phyloP scores from a whole-genome alignment of 768 basidiomycete genomes.

The Saitozyma sp. region DNA sequence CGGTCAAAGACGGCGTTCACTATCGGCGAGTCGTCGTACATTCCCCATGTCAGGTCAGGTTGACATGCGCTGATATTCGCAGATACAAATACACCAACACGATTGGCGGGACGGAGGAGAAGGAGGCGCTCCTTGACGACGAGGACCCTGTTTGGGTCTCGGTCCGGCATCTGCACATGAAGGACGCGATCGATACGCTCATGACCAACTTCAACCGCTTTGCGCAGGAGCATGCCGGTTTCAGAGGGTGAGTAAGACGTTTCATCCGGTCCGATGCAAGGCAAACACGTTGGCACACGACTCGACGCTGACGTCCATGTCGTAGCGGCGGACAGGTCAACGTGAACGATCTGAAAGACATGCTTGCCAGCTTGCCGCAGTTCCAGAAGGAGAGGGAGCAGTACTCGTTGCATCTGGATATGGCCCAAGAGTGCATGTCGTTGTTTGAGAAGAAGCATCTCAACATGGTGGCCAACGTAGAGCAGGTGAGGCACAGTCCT shows the following conservation, averaged over 20 bases:
- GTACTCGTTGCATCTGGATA: constrained; percentile 94
- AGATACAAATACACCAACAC: constrained; percentile 95
- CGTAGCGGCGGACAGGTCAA: constrained; percentile 69
- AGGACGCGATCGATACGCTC: constrained; percentile 94
- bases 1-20: constrained; percentile 78
- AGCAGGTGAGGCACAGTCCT: constrained; percentile 64
- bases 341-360: constrained; percentile 97
- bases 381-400: constrained; percentile 92
- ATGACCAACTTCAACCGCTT: constrained; percentile 96
- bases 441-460: constrained; percentile 87
- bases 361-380: constrained; percentile 91
- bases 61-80: not conserved
- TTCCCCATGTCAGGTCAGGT: not conserved
- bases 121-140: constrained; percentile 81
- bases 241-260: constrained; percentile 64
- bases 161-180: constrained; percentile 97
- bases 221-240: constrained; percentile 88
- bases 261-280: not conserved
- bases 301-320: too few species aligned
- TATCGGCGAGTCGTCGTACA: constrained; percentile 67
- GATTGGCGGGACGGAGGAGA: constrained; percentile 78
- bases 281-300: constrained; percentile 50
- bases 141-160: constrained; percentile 86
- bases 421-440: constrained; percentile 97
- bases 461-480: constrained; percentile 77